Conservation (phyloP, 2,329 filamentous ascomycete genomes). For the Huntiella decipiens region DNA sequence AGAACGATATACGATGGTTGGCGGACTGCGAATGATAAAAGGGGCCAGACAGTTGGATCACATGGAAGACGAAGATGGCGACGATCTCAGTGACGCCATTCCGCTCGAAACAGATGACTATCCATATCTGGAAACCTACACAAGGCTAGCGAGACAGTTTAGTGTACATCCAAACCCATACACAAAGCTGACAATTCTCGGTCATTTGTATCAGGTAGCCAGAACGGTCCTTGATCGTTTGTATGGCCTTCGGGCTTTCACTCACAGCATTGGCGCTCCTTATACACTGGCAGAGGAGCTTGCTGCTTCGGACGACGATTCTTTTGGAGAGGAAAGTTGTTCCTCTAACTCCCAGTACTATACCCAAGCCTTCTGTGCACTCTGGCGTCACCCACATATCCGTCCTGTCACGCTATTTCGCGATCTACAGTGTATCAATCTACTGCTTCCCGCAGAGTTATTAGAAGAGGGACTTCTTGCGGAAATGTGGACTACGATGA, state of each 20-base stretch:
- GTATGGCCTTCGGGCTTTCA: too few species aligned
- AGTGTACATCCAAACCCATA: conserved; percentile 78
- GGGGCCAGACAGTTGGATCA: background rate
- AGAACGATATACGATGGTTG: background rate
- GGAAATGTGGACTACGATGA: conserved; percentile 81
- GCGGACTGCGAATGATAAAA: background rate
- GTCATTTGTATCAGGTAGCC: conserved; percentile 68
- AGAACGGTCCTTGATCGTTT: conserved; percentile 41
- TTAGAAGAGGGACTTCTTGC: conserved; percentile 43
- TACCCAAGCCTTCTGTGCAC: conserved; percentile 43
- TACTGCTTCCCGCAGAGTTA: conserved; percentile 41
- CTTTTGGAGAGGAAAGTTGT: background rate
- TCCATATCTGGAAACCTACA: conserved; percentile 64
- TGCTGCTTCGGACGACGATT: background rate
- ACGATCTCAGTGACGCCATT: background rate
- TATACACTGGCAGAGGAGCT: too few species aligned
- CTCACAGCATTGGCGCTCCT: too few species aligned
- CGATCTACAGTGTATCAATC: conserved; percentile 56
- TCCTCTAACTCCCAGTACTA: background rate
- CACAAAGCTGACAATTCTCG: conserved; percentile 63
- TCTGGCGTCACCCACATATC: conserved; percentile 48
- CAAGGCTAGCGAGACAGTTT: conserved; percentile 64
- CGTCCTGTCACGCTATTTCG: conserved; percentile 68
- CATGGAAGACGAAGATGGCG: background rate
- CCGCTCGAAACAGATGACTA: conserved; percentile 35